A percentile compares a stretch with the other conserved stretches of the same genome.
phyloP scores from a whole-genome alignment of 169 alveolate species.

The Theileria luwenshuni region DNA sequence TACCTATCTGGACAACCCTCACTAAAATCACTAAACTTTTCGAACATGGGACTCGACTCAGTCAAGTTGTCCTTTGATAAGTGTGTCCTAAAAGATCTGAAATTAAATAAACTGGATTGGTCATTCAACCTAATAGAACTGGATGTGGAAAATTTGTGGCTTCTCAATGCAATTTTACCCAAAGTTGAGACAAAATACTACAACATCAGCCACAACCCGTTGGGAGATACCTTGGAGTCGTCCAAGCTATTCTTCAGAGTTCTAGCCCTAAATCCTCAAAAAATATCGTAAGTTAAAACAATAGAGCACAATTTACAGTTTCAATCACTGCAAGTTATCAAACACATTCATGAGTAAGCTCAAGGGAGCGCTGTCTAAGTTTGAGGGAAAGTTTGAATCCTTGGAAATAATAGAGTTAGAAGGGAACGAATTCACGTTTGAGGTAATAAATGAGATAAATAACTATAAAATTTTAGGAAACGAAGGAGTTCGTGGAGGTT shows the following conservation, averaged over 20 bases:
- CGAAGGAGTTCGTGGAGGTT: slow-evolving; percentile 16
- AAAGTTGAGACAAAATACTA: slow-evolving; percentile 5
- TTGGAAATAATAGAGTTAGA: slow-evolving; percentile 54
- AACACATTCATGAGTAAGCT: slow-evolving; percentile 19
- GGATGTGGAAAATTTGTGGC: slow-evolving; percentile 9
- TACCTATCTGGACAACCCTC: slow-evolving; percentile 30
- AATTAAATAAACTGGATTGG: slow-evolving; percentile 38
- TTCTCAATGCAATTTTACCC: slow-evolving; percentile 42
- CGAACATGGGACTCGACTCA: slow-evolving; percentile 46
- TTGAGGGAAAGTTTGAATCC: background rate
- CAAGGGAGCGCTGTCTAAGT: background rate
- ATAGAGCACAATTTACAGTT: background rate
- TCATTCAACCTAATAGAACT: slow-evolving; percentile 43
- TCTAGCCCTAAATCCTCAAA: slow-evolving; percentile 13
- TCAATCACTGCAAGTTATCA: slow-evolving; percentile 45
- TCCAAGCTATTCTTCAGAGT: slow-evolving; percentile 42
- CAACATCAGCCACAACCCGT: slow-evolving; percentile 58
- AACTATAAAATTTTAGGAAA: slow-evolving; percentile 20
- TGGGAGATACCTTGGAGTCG: slow-evolving; percentile 43
- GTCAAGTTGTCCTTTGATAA: slow-evolving; percentile 32
- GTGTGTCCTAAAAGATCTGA: slow-evolving; percentile 21
- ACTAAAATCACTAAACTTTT: slow-evolving; percentile 33
- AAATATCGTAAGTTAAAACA: slow-evolving; percentile 26
- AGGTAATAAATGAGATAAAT: slow-evolving; percentile 9
- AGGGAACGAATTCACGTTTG: slow-evolving; percentile 31